These are phyloP conservation scores for Nigrospora osmanthi DNA, from an alignment of 2,329 filamentous ascomycete species.

Conservation along the genomic window DNA sequence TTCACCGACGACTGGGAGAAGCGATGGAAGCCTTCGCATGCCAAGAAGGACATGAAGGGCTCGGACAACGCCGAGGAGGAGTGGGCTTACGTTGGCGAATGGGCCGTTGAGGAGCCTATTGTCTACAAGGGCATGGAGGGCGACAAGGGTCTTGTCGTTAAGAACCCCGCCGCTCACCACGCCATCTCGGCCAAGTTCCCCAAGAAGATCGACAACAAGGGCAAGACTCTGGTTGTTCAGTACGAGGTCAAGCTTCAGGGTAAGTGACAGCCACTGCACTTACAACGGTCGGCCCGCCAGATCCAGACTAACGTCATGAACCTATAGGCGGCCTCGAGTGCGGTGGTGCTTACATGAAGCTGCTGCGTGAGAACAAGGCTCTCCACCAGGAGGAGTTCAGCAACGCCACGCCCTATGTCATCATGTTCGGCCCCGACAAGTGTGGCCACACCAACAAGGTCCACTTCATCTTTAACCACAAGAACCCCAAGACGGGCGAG, in stretches of 20 bases:
- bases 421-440: constrained; percentile 99
- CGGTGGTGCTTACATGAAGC: constrained; percentile 98
- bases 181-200: constrained; percentile 99
- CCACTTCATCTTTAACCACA: constrained; percentile 98
- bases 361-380: constrained; percentile 94
- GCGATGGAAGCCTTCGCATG: constrained; percentile 89
- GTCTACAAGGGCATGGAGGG: constrained; percentile 88
- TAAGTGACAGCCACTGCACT: constrained; percentile 38
- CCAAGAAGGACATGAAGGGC: constrained; percentile 81
- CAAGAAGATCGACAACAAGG: constrained; percentile 95
- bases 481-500: constrained; percentile 99
- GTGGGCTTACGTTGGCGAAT: constrained; percentile 96
- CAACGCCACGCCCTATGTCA: constrained; percentile 94
- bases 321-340: constrained; percentile 81
- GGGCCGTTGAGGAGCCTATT: constrained; percentile 89
- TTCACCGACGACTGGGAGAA: constrained; percentile 95
- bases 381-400: constrained; percentile 97
- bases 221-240: constrained; percentile 92
- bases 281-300: neutral
- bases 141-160: constrained; percentile 95
- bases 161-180: constrained; percentile 96
- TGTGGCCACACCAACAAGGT: constrained; percentile 99
- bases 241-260: constrained; percentile 99
- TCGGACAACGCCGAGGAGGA: constrained; percentile 76
- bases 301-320: constrained; percentile 21